These are phyloP conservation scores for Theileria luwenshuni DNA, from an alignment of 169 alveolate species.

Conservation along the genomic window DNA sequence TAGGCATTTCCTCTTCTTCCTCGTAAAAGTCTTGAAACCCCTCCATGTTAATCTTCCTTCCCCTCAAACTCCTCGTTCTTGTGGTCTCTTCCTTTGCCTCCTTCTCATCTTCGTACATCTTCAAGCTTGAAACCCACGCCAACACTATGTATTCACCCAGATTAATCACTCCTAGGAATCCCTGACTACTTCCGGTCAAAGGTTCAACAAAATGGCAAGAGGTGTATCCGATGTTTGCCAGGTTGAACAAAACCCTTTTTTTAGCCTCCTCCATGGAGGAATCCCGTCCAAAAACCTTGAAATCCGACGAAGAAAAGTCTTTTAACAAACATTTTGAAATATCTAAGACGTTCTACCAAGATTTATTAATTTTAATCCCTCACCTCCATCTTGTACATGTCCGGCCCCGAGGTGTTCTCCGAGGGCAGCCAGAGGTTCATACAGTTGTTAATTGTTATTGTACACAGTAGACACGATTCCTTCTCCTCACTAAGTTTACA, in stretches of 20 bases:
- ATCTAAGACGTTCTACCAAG: slow-evolving; percentile 54
- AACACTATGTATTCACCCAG: slow-evolving; percentile 17
- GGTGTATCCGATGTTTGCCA: slow-evolving; percentile 18
- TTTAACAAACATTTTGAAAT: slow-evolving; percentile 12
- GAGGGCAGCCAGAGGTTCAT: slow-evolving; percentile 61
- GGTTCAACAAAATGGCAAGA: slow-evolving; percentile 42
- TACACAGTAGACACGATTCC: slow-evolving; percentile 36
- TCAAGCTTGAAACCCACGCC: slow-evolving; percentile 18
- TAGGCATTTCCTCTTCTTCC: neutral
- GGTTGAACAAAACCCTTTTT: neutral
- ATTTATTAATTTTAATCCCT: neutral
- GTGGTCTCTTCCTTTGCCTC: neutral
- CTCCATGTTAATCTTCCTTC: neutral
- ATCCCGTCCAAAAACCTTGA: slow-evolving; percentile 1
- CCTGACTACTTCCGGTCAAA: neutral
- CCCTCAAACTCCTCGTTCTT: neutral
- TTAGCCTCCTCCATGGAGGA: slow-evolving; percentile 6
- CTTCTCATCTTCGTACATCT: neutral
- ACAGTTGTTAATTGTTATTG: slow-evolving; percentile 29
- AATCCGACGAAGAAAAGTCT: neutral
- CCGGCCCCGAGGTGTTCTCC: slow-evolving; percentile 1
- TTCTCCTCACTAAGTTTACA: slow-evolving; percentile 6
- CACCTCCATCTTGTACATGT: slow-evolving; percentile 50
- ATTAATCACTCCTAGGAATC: slow-evolving; percentile 30
- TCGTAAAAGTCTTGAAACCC: neutral